Conservation (phyloP, 2,329 filamentous ascomycete species). For the Botryotinia globosa region DNA sequence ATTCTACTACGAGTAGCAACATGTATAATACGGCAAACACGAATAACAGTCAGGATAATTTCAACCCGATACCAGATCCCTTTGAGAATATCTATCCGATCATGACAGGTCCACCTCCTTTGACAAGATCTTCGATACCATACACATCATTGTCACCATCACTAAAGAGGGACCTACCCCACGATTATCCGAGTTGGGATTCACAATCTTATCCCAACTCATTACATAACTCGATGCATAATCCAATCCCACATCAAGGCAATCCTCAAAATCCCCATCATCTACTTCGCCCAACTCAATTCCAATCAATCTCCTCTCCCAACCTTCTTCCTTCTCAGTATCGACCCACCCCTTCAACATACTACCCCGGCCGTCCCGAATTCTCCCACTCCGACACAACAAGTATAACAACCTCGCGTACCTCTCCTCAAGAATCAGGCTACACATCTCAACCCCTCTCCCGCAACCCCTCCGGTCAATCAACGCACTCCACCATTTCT, state of each 20-base stretch:
- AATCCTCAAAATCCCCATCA: constrained; percentile 22
- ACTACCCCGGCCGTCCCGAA: constrained; percentile 41
- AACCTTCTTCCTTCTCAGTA: constrained; percentile 19
- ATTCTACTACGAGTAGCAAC: not conserved
- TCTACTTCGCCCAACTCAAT: not conserved
- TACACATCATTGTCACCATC: constrained; percentile 14
- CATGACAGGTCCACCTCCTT: constrained; percentile 29
- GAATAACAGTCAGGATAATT: constrained; percentile 13
- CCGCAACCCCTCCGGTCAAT: constrained; percentile 45
- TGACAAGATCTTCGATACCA: constrained; percentile 22
- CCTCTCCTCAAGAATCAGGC: constrained; percentile 43
- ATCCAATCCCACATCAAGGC: not conserved
- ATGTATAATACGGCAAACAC: constrained; percentile 5
- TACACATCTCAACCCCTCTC: constrained; percentile 53
- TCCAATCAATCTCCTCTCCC: constrained; percentile 24
- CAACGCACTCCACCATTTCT: constrained; percentile 34
- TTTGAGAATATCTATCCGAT: constrained; percentile 29
- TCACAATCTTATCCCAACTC: constrained; percentile 27
- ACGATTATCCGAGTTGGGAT: constrained; percentile 25
- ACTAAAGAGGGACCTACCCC: constrained; percentile 20
- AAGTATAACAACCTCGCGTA: not conserved
- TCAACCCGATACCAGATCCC: constrained; percentile 9
- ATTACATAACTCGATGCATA: constrained; percentile 18
- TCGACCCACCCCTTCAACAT: constrained; percentile 21
- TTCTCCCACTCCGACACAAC: constrained; percentile 38